Evolutionary conservation across 1,139 yeast genomes (phyloP), one percentile per base, ranked within the genome.

Genomic region (Yamadazyma diospyri): DNA sequence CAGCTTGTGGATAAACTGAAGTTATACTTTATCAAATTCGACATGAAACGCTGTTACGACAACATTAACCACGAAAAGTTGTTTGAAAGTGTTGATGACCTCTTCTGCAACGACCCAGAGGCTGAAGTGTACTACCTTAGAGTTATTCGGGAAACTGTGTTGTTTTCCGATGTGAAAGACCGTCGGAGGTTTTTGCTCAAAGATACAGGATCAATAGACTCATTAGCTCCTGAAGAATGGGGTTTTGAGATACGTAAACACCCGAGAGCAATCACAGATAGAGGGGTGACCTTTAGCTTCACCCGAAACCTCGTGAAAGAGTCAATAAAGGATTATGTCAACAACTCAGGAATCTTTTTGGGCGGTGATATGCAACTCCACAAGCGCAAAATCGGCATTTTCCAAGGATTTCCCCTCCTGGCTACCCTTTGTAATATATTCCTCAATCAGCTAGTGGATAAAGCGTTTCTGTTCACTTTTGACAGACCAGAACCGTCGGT

Each of bases 321-420:
- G 2, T 28, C 36, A 9, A 34, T 47, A 15, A 33, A 33, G 11
- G 38, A 42, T 35, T 30, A 40, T 34, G 32, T 38, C 29, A 33
- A 24, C 22, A 35, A 44, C 15, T 45, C 49, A 1, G 44, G 43
- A 2, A 40, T 45, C 7, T 41, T 41, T 23, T 36, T 44, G n/a
- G 24, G 20, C 8, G 27, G 23, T 19, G 34, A 14, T 27, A 34
- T 37, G 22, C 40, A 31, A 14, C 35, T 47, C 6, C 65, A 43
- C 40, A 53, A 56, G 17, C 64, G 95, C 38, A 70, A 59, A 25
- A 57, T 64, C 8, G 98, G 98, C 0, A 71, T 92, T 0, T 92
- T 84, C 34, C 98, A 92, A 57, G 98, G 98, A 0, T 77, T 87
- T 6, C 78, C 82, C 1, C 57, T 89, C 11, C 94, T 95, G 43